phyloP scores from a whole-genome alignment of 2,329 filamentous ascomycete genomes.

The Stagonosporopsis tanaceti region DNA sequence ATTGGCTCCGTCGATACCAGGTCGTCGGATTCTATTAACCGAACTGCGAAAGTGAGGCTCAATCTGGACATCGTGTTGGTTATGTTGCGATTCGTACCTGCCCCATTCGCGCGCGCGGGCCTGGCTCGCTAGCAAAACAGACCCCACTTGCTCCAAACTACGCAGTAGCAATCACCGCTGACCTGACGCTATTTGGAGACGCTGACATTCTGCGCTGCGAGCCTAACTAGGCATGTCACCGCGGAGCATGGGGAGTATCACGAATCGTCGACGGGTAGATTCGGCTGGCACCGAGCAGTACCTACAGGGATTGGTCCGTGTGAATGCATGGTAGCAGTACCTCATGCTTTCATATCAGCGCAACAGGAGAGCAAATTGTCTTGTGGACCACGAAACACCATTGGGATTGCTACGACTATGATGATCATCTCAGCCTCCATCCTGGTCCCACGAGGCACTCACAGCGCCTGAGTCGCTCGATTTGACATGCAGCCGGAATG shows the following conservation, averaged over 20 bases:
- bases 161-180: not conserved
- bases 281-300: not conserved
- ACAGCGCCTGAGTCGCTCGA: not conserved
- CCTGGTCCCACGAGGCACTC: not conserved
- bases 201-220: not conserved
- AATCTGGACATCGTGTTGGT: not conserved
- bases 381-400: not conserved
- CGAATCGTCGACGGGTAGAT: not conserved
- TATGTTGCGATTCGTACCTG: slow-evolving; percentile 7
- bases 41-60: slow-evolving; percentile 19
- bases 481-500: too few relatives aligned
- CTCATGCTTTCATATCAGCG: not conserved
- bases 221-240: not conserved
- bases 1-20: slow-evolving; percentile 23
- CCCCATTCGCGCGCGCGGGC: slow-evolving; percentile 7
- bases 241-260: not conserved
- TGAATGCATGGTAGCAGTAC: not conserved
- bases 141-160: slow-evolving; percentile 2
- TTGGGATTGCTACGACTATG: not conserved
- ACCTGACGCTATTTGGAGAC: not conserved
- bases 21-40: slow-evolving; percentile 21
- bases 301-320: not conserved
- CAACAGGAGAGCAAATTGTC: not conserved
- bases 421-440: not conserved
- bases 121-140: slow-evolving; percentile 4